Conservation (phyloP, 306 rosid genomes). For the Dryas alaskensis region DNA sequence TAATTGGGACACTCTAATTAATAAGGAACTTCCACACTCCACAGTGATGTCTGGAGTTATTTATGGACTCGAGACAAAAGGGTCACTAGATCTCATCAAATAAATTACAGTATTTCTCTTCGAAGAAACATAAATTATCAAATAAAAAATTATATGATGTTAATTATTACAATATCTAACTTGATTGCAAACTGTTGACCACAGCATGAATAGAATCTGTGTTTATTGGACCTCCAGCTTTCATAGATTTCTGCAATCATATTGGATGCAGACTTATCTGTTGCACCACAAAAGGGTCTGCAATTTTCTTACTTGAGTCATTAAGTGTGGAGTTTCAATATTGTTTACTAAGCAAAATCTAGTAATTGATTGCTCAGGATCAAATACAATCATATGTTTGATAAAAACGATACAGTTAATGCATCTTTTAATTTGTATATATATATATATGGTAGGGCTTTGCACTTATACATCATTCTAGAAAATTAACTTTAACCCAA, state of each 20-base stretch:
- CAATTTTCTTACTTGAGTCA: too few relatives aligned
- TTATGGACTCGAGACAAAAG: slow-evolving; percentile 15
- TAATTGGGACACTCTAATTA: background rate
- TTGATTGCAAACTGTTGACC: background rate
- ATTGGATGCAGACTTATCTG: background rate
- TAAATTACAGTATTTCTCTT: background rate
- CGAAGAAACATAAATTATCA: background rate
- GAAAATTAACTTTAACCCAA: background rate
- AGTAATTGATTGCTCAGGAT: background rate
- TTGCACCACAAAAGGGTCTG: background rate
- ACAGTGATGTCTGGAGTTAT: background rate
- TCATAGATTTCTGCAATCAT: background rate
- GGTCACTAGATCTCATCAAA: background rate
- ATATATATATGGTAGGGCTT: background rate
- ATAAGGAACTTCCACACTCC: too few relatives aligned
- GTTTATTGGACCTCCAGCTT: background rate
- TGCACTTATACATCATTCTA: background rate
- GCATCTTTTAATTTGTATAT: background rate
- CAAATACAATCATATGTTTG: background rate
- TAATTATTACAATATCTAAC: background rate
- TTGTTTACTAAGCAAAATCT: background rate
- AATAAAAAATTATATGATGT: background rate
- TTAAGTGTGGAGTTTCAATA: too few relatives aligned
- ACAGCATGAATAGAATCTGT: background rate
- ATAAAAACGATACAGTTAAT: background rate